Base-by-base conservation (phyloP, 2,329 filamentous ascomycete species). In the Aureobasidium pullulans region DNA sequence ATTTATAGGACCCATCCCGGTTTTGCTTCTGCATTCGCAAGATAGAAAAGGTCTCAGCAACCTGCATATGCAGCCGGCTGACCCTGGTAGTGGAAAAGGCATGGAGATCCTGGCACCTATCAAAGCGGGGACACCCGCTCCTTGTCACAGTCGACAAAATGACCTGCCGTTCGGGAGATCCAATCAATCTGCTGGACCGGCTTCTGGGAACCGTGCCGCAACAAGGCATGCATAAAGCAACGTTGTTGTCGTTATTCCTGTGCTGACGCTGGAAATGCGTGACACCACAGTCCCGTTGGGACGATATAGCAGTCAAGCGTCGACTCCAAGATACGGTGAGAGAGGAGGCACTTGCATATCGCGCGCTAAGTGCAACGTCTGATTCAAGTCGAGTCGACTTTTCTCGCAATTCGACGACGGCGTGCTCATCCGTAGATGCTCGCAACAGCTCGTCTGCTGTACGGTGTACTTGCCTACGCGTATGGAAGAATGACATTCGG, bases 21-120 rank as follows among this genome's bases (percentile, higher is more conserved):
- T 56, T 54, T 43, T 54, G 28, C 28, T 32, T 6, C 32, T 53
- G 49, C 37, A 37, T n/a, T 53, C 37, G 50, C 48, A 52, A 15
- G 36, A 40, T 39, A 42, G 23, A 23, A 5, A 54, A 54, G 29
- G 50, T 40, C 50, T 54, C 39, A 43, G 37, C 29, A 43, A 43
- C 50, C 32, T 44, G 52, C 42, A 57, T 57, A 57, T 57, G 52
- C 52, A 57, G 52, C 52, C 40, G 15, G 52, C 52, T 57, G 52
- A 57, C 52, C 52, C 42, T 57, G 52, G 52, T 46, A 57, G 52
- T 29, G 39, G 48, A n/a, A 31, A 19, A 28, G 52, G 19, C 40
- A 19, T 57, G 32, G 15, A 48, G 42, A 57, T 36, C 42, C 42
- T 48, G 42, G 54, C 54, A 47, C 34, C 54, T 57, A 48, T 57